Percentiles rank a stretch among this genome's conserved stretches.
phyloP scores from a whole-genome alignment of 2,329 filamentous ascomycete genomes.

The Epichloe uncinata region DNA sequence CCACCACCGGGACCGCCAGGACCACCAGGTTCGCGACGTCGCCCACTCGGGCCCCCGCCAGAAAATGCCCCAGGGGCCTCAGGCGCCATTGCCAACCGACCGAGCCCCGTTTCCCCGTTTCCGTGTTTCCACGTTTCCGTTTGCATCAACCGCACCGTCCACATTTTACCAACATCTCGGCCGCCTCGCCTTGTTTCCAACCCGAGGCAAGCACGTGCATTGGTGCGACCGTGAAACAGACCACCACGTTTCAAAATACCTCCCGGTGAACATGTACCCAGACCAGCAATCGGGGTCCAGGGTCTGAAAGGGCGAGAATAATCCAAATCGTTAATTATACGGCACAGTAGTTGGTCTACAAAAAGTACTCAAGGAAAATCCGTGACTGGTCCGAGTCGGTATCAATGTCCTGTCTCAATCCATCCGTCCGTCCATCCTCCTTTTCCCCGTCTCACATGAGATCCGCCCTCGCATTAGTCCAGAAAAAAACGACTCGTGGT shows the following conservation, averaged over 20 bases:
- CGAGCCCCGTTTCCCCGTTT: too few species aligned
- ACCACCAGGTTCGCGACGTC: too few species aligned
- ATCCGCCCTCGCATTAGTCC: not conserved
- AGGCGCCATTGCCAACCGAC: too few species aligned
- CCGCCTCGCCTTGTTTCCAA: too few species aligned
- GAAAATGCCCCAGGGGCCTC: too few species aligned
- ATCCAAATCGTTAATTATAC: not conserved
- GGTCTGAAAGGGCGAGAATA: not conserved
- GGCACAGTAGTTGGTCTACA: not conserved
- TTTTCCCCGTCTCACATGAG: not conserved
- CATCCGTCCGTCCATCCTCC: not conserved
- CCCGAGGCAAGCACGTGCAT: not conserved
- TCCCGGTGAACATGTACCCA: too few species aligned
- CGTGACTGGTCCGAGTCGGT: not conserved
- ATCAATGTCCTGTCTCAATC: not conserved
- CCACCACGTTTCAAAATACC: not conserved
- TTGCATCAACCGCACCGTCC: too few species aligned
- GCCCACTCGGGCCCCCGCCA: too few species aligned
- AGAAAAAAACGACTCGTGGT: conserved; percentile 1
- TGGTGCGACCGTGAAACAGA: not conserved
- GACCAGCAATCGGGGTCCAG: too few species aligned
- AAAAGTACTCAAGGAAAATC: not conserved
- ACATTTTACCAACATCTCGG: too few species aligned
- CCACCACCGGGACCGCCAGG: too few species aligned
- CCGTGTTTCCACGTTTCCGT: too few species aligned